Conservation (phyloP, 805 yeast genomes). For the Kodamaea hsintzibuensis region DNA sequence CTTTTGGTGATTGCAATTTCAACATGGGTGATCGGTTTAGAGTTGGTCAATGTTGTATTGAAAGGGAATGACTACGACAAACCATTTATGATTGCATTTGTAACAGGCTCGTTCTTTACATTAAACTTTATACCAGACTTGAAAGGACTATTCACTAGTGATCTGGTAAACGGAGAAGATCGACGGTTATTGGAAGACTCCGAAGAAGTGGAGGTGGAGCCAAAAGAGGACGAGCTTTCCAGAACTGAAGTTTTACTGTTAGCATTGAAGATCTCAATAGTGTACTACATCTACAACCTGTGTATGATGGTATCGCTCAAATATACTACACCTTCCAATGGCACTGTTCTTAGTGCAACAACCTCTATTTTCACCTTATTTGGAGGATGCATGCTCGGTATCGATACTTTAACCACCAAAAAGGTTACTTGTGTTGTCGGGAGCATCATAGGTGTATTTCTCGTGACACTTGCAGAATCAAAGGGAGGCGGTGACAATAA, state of each 20-base stretch:
- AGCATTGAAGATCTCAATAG: slow-evolving; percentile 40
- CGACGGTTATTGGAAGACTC: background rate
- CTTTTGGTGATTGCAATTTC: slow-evolving; percentile 42
- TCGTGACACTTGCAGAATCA: slow-evolving; percentile 42
- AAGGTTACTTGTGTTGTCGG: slow-evolving; percentile 44
- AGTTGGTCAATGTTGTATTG: slow-evolving; percentile 48
- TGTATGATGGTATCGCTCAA: slow-evolving; percentile 43
- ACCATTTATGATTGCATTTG: slow-evolving; percentile 48
- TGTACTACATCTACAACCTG: slow-evolving; percentile 44
- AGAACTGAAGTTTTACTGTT: slow-evolving; percentile 32
- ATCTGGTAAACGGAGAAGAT: slow-evolving; percentile 13
- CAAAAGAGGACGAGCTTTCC: slow-evolving; percentile 18
- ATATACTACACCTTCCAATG: slow-evolving; percentile 55
- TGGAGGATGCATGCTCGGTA: slow-evolving; percentile 40
- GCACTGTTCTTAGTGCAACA: slow-evolving; percentile 51
- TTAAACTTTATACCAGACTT: slow-evolving; percentile 47
- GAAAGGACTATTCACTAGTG: slow-evolving; percentile 12
- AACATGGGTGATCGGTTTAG: slow-evolving; percentile 52
- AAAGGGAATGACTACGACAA: slow-evolving; percentile 50
- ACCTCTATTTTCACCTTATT: slow-evolving; percentile 52
- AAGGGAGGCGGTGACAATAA: slow-evolving; percentile 23
- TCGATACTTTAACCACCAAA: slow-evolving; percentile 43
- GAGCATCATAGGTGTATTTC: slow-evolving; percentile 48
- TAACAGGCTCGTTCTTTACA: slow-evolving; percentile 49
- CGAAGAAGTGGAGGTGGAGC: background rate